A percentile compares a stretch with the other conserved stretches of the same genome.
Conservation (phyloP, 2,329 filamentous ascomycete species). For the Hymenoscyphus fructigenus region DNA sequence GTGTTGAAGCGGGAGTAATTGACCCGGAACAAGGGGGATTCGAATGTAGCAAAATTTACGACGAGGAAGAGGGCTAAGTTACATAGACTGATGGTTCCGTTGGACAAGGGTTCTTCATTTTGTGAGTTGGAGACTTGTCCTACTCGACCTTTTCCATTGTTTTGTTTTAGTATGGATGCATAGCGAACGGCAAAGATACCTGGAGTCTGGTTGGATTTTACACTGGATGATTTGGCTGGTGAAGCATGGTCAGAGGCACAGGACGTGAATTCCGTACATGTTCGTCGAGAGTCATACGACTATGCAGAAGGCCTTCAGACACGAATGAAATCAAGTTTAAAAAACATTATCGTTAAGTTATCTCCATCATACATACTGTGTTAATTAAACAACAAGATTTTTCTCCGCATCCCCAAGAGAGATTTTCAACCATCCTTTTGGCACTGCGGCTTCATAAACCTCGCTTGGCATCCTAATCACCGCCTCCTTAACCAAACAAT, state of each 20-base stretch:
- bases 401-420: neutral
- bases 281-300: neutral
- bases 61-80: neutral
- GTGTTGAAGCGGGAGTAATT: conserved; percentile 27
- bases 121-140: neutral
- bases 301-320: neutral
- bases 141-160: neutral
- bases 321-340: neutral
- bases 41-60: neutral
- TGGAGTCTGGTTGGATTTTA: neutral
- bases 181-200: neutral
- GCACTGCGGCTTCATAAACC: conserved; percentile 15
- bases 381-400: neutral
- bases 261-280: neutral
- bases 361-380: neutral
- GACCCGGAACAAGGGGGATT: conserved; percentile 18
- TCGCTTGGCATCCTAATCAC: conserved; percentile 23
- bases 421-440: conserved; percentile 18
- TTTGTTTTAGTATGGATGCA: neutral
- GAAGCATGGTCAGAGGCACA: neutral
- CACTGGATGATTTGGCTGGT: neutral
- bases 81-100: neutral
- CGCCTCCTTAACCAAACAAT: conserved; percentile 20
- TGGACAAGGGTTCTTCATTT: neutral
- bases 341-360: neutral